Evolutionary conservation across 352 stramenopile genomes (phyloP), one percentile per base, ranked within the genome.

Genomic region (Ophiocytium majus): DNA sequence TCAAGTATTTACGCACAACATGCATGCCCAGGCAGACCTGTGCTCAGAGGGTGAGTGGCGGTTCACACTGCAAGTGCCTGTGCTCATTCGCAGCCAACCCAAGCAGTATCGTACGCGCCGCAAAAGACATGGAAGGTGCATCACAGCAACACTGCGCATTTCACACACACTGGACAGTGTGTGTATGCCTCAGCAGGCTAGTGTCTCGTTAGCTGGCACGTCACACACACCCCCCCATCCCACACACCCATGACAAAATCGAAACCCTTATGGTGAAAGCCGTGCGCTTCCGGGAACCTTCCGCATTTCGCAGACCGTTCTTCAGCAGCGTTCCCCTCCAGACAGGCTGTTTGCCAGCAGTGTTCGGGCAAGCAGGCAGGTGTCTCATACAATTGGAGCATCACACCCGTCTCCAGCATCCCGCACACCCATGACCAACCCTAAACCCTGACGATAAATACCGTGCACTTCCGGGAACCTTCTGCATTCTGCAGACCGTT

Each of bases 251-350:
- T 57, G 43, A n/a, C n/a, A n/a, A n/a, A n/a, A n/a, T n/a, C n/a
- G n/a, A n/a, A n/a, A n/a, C 14, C 5, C 43, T 57, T 57, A 57
- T 14, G 43, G 43, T 57, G 43, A 57, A 14, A 14, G 43, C 43
- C 14, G 14, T 14, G 5, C 43, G 43, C 5, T 5, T 14, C 5
- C 14, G 5, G 14, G 5, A 14, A 57, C 5, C 14, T 14, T 78
- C 5, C 14, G 35, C 35, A 78, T 78, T 17, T 78, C 35, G 32
- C 66, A 78, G 75, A 36, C 90, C 86, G 0, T 95, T 94, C 84
- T 95, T 94, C 82, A 94, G 92, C 19, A 93, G n/a, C n/a, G n/a
- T n/a, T n/a, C n/a, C n/a, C n/a, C n/a, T n/a, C n/a, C n/a, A n/a
- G n/a, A n/a, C n/a, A n/a, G n/a, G n/a, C n/a, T n/a, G n/a, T n/a